phyloP scores from a whole-genome alignment of 345 rosid genomes.

The Iberis pinnata region DNA sequence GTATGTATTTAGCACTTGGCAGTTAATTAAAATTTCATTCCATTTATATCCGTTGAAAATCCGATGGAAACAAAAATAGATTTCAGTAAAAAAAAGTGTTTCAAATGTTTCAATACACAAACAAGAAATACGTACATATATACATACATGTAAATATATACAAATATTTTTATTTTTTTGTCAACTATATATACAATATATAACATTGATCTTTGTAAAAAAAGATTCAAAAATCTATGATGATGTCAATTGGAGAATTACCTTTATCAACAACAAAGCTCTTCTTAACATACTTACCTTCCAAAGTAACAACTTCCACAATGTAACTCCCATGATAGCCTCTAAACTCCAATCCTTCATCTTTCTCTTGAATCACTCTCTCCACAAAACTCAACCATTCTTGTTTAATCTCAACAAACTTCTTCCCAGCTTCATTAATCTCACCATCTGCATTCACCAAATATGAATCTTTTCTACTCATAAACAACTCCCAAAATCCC shows the following conservation, averaged over 20 bases:
- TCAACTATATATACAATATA: too few species aligned
- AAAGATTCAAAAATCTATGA: slow-evolving; percentile 40
- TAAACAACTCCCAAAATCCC: slow-evolving; percentile 97
- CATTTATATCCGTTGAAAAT: too few species aligned
- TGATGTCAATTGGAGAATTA: slow-evolving; percentile 45
- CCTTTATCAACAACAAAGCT: slow-evolving; percentile 61
- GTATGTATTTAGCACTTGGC: too few species aligned
- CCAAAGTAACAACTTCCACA: slow-evolving; percentile 38
- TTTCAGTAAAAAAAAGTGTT: too few species aligned
- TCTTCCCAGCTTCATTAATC: slow-evolving; percentile 68
- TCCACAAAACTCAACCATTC: slow-evolving; percentile 61
- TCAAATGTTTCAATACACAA: too few species aligned
- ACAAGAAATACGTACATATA: too few species aligned
- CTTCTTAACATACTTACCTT: slow-evolving; percentile 36
- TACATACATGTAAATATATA: too few species aligned
- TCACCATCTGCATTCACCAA: slow-evolving; percentile 89
- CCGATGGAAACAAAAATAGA: too few species aligned
- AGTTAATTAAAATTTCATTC: too few species aligned
- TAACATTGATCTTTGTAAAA: not conserved
- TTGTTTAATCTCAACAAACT: slow-evolving; percentile 54
- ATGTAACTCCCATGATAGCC: slow-evolving; percentile 76
- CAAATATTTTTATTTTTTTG: too few species aligned
- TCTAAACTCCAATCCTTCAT: slow-evolving; percentile 50
- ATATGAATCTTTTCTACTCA: slow-evolving; percentile 69
- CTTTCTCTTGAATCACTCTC: slow-evolving; percentile 45